Evolutionary conservation across 345 rosid genomes (phyloP).

Genomic region (Tarenaya hassleriana): DNA sequence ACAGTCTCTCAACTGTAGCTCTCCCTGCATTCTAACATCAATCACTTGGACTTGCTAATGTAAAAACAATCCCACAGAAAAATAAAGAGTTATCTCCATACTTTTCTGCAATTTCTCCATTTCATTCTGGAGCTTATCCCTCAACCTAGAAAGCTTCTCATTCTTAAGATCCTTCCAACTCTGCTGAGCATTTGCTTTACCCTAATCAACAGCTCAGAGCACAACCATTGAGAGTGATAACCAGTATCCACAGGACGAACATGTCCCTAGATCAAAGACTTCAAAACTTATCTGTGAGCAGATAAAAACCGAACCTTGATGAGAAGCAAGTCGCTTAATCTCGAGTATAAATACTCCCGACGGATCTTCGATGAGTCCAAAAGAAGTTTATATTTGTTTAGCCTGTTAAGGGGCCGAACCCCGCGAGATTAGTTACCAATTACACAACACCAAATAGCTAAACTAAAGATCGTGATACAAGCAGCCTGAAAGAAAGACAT

Average conservation of each 20-base stretch:
- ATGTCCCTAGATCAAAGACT: conserved; percentile 8
- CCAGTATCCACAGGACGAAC: not conserved
- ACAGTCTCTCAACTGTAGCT: conserved; percentile 44
- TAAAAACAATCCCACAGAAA: not conserved
- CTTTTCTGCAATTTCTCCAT: conserved; percentile 62
- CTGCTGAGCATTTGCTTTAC: conserved; percentile 60
- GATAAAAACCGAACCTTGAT: conserved; percentile 57
- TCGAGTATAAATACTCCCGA: conserved; percentile 47
- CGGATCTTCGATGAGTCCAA: conserved; percentile 54
- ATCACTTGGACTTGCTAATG: not conserved
- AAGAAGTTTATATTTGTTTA: conserved; percentile 43
- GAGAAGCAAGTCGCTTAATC: conserved; percentile 52
- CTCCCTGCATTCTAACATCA: conserved; percentile 44
- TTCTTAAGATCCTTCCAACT: conserved; percentile 64
- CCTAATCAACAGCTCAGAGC: conserved; percentile 32
- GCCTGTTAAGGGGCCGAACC: conserved; percentile 34
- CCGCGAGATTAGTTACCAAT: not conserved
- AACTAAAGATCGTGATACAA: not conserved
- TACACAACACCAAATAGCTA: not conserved
- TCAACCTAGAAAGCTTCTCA: conserved; percentile 65
- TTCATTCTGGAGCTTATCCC: conserved; percentile 50
- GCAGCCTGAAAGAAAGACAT: not conserved
- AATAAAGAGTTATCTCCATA: conserved; percentile 19
- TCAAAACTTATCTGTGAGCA: conserved; percentile 2
- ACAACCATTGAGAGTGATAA: not conserved